Base-by-base conservation (phyloP, 306 rosid species). In the Hippophae gyantsensis region DNA sequence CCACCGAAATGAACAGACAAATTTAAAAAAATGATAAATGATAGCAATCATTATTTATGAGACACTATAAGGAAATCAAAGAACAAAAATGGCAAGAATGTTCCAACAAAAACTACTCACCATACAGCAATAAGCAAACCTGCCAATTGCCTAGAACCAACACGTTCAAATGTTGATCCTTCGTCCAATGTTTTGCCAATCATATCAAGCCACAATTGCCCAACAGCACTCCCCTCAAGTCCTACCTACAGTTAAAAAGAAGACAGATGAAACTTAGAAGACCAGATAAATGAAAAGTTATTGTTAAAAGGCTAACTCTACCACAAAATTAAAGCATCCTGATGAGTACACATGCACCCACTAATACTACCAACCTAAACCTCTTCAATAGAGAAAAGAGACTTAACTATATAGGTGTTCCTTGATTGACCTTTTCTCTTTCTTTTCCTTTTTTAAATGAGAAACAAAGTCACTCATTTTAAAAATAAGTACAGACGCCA, bases 171-270 rank as follows among this genome's bases (percentile, higher is more conserved):
- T 46, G 86, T 74, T 71, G 87, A 81, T 72, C 93, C 95, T 81
- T 83, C 89, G 76, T 78, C 98, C 79, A 92, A 69, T 47, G 83
- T 87, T 82, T 81, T 88, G 66, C 81, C 98, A 67, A 92, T 92
- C 94, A 92, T 80, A 68, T 87, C 96, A 79, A 92, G 76, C 98
- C 98, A 92, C 98, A 89, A 92, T 61, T 87, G 95, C 77, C 98
- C 98, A 61, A 62, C 89, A 57, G 98, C 81, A 81, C 96, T 92
- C 57, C 98, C 98, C 81, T 92, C 98, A 48, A 87, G 84, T 50
- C 98, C 98, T 61, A 92, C 98, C 98, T 92, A 73, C 74, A 76
- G 72, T 69, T 49, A 59, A 42, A 57, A 58, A 41, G 56, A 55
- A 23, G 56, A 13, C 13, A 56, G 43, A 48, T 43, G 12, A 45